Evolutionary conservation across 257 asterid genomes (phyloP), one percentile per base, ranked within the genome.

Genomic region (Penstemon newberryi): DNA sequence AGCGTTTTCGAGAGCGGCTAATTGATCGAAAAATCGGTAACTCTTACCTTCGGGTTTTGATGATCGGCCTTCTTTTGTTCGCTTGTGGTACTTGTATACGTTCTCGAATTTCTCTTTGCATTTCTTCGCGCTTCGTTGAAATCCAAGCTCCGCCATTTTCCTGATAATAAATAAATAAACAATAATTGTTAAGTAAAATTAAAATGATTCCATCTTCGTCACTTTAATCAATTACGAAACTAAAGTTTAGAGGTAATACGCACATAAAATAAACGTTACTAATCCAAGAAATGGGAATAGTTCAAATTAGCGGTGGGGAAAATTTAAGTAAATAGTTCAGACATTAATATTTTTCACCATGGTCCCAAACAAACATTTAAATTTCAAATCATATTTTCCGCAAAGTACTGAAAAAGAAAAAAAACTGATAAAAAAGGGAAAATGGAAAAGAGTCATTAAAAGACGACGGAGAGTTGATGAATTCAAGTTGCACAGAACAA

Each of bases 111-210:
- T 94, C 79, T 94, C 99, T 40, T 87, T 89, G 81, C 99, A 94
- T 76, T 94, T 94, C 82, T 94, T 94, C 0, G 91, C 72, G 69
- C 80, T 91, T 44, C 97, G 79, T 41, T 83, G 87, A 65, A 67
- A 94, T 40, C 99, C 99, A 61, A 87, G 89, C 69, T 94, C 96
- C n/a, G 87, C 90, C 99, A 94, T 78, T 87, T 94, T 94, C 81
- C 99, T 94, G 88, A 65, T 39, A 15, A 13, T 41, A 58, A 58
- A 6, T 1, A 40, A 41, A 3, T 19, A 39, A 66, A 70, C 8
- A 77, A 67, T 57, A 53, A 39, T 51, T 57, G 72, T n/a, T 25
- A 0, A 25, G 0, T 4, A 6, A 64, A 43, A 11, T 5, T 46
- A 43, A 52, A 1, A 49, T 13, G 41, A 33, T 66, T 62, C 55